Evolutionary conservation across 306 rosid species (phyloP).

Genomic region (Citrullus amarus): DNA sequence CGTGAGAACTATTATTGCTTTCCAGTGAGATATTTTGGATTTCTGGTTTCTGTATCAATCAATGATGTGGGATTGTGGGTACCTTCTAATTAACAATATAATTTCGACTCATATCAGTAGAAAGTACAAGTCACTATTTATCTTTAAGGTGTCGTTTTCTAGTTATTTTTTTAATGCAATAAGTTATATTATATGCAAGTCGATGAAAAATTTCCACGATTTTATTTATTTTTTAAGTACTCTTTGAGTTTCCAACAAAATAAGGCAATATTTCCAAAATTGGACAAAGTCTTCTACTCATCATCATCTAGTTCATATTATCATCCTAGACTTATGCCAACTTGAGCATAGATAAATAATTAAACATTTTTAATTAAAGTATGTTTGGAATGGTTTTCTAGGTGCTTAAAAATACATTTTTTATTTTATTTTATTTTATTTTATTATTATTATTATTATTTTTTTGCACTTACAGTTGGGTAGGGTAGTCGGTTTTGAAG

Average conservation of each 20-base stretch:
- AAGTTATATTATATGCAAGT: neutral
- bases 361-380: too few species aligned
- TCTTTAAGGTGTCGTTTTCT: neutral
- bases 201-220: neutral
- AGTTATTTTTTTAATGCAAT: neutral
- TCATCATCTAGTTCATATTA: neutral
- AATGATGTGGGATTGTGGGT: neutral
- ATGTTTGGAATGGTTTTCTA: too few species aligned
- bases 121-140: neutral
- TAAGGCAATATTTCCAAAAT: neutral
- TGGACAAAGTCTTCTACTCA: neutral
- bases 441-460: too few species aligned
- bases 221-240: neutral
- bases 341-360: too few species aligned
- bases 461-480: too few species aligned
- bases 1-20: neutral
- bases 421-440: too few species aligned
- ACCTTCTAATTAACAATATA: neutral
- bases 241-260: neutral
- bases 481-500: too few species aligned
- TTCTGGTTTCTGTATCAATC: neutral
- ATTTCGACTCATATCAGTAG: neutral
- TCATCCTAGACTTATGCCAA: neutral
- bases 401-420: too few species aligned
- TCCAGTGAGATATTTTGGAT: neutral